Evolutionary conservation across 495 filamentous ascomycete genomes (phyloP).

Genomic region (Podospora bellae-mahoneyi): DNA sequence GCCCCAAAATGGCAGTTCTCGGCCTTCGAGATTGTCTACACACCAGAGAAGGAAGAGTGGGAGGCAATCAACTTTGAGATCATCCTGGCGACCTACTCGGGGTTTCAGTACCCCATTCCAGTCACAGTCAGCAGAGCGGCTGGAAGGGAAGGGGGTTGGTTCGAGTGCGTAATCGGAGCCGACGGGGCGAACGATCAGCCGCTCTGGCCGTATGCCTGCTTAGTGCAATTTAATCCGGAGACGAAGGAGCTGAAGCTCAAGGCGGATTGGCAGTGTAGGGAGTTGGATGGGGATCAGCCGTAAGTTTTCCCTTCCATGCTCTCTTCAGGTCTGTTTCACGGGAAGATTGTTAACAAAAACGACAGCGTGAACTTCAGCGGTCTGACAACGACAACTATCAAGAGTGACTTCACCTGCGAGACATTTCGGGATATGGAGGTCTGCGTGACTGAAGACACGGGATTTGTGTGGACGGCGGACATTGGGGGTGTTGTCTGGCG

Average conservation of each 20-base stretch:
- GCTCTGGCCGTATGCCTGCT: slow-evolving; percentile 28
- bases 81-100: slow-evolving; percentile 20
- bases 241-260: slow-evolving; percentile 22
- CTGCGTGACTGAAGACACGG: background rate
- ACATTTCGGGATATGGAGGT: background rate
- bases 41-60: background rate
- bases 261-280: slow-evolving; percentile 31
- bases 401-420: background rate
- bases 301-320: slow-evolving; percentile 17
- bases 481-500: background rate
- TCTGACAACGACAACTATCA: slow-evolving; percentile 22
- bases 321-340: background rate
- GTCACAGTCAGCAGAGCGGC: slow-evolving; percentile 14
- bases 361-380: slow-evolving; percentile 28
- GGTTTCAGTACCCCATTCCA: slow-evolving; percentile 28
- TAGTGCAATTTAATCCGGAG: slow-evolving; percentile 18
- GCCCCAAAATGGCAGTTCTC: slow-evolving; percentile 29
- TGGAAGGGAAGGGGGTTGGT: slow-evolving; percentile 18
- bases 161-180: slow-evolving; percentile 20
- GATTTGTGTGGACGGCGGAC: background rate
- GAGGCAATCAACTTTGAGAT: slow-evolving; percentile 23
- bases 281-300: slow-evolving; percentile 28
- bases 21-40: slow-evolving; percentile 17
- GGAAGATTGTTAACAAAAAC: background rate
- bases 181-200: slow-evolving; percentile 21